Conservation (phyloP, 192 early-diverging fungal species). For the Coemansia sp. region DNA sequence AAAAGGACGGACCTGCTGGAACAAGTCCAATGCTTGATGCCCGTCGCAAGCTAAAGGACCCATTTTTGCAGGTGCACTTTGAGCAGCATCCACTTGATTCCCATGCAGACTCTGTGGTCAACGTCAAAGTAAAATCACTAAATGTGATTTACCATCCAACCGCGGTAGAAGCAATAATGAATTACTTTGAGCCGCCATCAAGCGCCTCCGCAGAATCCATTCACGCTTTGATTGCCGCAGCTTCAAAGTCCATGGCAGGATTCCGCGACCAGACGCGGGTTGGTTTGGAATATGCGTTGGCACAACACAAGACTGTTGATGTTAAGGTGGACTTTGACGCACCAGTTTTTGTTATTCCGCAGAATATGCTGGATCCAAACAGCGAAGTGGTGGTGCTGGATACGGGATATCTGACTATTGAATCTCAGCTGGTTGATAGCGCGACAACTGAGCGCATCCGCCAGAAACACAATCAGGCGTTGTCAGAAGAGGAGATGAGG, state of each 20-base stretch:
- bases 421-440: constrained; percentile 77
- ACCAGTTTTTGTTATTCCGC: constrained; percentile 89
- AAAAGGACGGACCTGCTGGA: neutral
- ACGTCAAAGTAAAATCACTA: constrained; percentile 82
- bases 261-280: constrained; percentile 86
- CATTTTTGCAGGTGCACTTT: constrained; percentile 59
- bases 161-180: constrained; percentile 68
- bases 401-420: constrained; percentile 87
- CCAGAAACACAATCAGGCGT: constrained; percentile 60
- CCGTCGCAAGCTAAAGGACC: constrained; percentile 20
- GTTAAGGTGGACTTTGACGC: constrained; percentile 94
- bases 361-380: constrained; percentile 58
- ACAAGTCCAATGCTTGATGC: constrained; percentile 7
- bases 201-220: constrained; percentile 70
- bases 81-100: constrained; percentile 89
- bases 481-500: constrained; percentile 65
- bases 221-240: constrained; percentile 70
- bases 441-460: constrained; percentile 67
- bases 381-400: constrained; percentile 82
- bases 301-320: constrained; percentile 86
- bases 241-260: constrained; percentile 83
- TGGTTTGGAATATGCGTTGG: constrained; percentile 80
- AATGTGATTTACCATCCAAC: constrained; percentile 86
- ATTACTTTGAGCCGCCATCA: constrained; percentile 82
- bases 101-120: constrained; percentile 81